Conservation (phyloP, 192 early-diverging fungal genomes). For the Pilobolus umbonatus region DNA sequence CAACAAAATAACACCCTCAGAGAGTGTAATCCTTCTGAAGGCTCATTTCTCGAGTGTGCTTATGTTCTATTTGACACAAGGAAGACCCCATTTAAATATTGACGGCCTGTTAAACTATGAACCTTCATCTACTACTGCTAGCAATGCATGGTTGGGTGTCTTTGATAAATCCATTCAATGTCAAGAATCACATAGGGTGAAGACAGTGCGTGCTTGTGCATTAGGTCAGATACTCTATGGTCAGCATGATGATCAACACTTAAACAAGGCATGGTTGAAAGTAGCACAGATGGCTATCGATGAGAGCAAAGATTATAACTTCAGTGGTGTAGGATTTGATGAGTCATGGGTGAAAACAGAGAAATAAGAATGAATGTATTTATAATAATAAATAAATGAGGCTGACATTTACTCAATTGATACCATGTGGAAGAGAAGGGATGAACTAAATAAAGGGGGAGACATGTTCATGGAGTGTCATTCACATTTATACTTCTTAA, state of each 20-base stretch:
- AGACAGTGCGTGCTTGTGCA: constrained; percentile 48
- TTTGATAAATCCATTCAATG: constrained; percentile 39
- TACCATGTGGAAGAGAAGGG: too few relatives aligned
- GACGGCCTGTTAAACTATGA: constrained; percentile 29
- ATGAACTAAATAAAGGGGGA: too few relatives aligned
- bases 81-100: constrained; percentile 38
- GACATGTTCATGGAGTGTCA: too few relatives aligned
- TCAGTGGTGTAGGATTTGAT: constrained; percentile 29
- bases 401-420: too few relatives aligned
- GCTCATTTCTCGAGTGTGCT: constrained; percentile 33
- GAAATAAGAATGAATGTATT: too few relatives aligned
- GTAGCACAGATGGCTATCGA: constrained; percentile 33
- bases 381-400: too few relatives aligned
- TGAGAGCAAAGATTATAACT: constrained; percentile 28
- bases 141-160: constrained; percentile 44
- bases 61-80: constrained; percentile 33
- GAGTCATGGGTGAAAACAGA: constrained; percentile 28
- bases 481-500: too few relatives aligned
- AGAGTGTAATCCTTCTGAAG: constrained; percentile 39
- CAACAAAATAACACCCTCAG: constrained; percentile 31
- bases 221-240: constrained; percentile 44
- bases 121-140: neutral
- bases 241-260: constrained; percentile 2
- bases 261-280: constrained; percentile 18
- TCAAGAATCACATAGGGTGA: constrained; percentile 52